Conservation (phyloP, 257 asterid genomes). For the Nicotiana benthamiana region DNA sequence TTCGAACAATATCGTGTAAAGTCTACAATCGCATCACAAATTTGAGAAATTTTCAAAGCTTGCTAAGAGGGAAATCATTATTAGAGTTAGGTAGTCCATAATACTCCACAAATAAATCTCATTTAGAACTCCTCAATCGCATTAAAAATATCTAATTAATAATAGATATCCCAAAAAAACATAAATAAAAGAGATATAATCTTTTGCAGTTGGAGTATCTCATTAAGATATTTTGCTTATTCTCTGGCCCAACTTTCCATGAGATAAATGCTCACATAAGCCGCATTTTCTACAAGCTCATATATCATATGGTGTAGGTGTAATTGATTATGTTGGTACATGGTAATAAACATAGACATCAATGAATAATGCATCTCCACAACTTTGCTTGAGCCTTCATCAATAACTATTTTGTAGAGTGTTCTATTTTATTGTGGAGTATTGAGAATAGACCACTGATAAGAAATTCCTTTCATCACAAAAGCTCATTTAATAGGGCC, state of each 20-base stretch:
- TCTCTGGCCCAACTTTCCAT: too few species aligned
- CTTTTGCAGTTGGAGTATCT: background rate
- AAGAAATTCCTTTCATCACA: background rate
- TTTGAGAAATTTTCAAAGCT: too few species aligned
- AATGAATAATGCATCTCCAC: background rate
- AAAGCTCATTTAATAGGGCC: background rate
- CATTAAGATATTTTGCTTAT: background rate
- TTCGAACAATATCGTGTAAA: too few species aligned
- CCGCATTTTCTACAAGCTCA: background rate
- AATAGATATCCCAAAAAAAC: too few species aligned
- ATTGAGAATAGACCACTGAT: background rate
- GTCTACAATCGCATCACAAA: too few species aligned
- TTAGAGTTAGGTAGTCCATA: too few species aligned
- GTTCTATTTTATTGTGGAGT: background rate
- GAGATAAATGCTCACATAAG: too few species aligned
- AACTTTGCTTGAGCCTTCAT: background rate
- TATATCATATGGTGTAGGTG: background rate
- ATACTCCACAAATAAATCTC: too few species aligned
- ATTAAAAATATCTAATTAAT: too few species aligned
- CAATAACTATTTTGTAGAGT: background rate
- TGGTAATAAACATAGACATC: background rate
- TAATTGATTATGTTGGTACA: background rate
- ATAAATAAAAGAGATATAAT: too few species aligned
- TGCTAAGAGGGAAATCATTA: too few species aligned
- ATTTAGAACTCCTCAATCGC: too few species aligned